A percentile compares a stretch with the other conserved stretches of the same genome.
These are phyloP conservation scores for Fomitopsis schrenkii DNA, from an alignment of 1,284 basidiomycete species.

Conservation along the genomic window DNA sequence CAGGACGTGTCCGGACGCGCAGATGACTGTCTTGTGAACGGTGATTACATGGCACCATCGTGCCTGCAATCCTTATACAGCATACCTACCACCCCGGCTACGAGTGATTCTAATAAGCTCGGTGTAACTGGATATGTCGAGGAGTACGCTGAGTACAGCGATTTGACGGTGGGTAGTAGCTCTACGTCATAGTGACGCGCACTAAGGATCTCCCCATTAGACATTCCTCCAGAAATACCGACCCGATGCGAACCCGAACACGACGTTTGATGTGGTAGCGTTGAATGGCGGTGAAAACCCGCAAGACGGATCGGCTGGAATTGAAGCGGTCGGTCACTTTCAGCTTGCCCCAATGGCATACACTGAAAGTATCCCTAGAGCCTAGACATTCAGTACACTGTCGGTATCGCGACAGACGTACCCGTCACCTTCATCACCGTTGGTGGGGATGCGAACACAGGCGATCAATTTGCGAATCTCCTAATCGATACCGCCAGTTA, in stretches of 20 bases:
- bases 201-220: slow-evolving; percentile 21
- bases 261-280: slow-evolving; percentile 6
- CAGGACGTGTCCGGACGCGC: background rate
- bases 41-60: slow-evolving; percentile 43
- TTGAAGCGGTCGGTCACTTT: slow-evolving; percentile 14
- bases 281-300: slow-evolving; percentile 31
- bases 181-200: background rate
- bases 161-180: slow-evolving; percentile 34
- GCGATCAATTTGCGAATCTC: slow-evolving; percentile 14
- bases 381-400: slow-evolving; percentile 63
- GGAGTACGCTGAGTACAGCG: slow-evolving; percentile 46
- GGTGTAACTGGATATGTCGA: slow-evolving; percentile 54
- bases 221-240: slow-evolving; percentile 47
- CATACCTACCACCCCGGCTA: slow-evolving; percentile 39
- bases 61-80: slow-evolving; percentile 55
- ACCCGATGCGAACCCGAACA: slow-evolving; percentile 38
- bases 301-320: slow-evolving; percentile 11
- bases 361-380: slow-evolving; percentile 25
- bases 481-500: slow-evolving; percentile 23
- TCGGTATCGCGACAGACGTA: slow-evolving; percentile 36
- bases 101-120: slow-evolving; percentile 41
- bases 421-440: slow-evolving; percentile 38
- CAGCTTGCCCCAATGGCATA: background rate
- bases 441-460: slow-evolving; percentile 30
- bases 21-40: slow-evolving; percentile 4